Percentiles rank a stretch among this genome's conserved stretches.
Evolutionary conservation across 2,329 filamentous ascomycete species (phyloP).

Genomic region (Nothopassalora personata): DNA sequence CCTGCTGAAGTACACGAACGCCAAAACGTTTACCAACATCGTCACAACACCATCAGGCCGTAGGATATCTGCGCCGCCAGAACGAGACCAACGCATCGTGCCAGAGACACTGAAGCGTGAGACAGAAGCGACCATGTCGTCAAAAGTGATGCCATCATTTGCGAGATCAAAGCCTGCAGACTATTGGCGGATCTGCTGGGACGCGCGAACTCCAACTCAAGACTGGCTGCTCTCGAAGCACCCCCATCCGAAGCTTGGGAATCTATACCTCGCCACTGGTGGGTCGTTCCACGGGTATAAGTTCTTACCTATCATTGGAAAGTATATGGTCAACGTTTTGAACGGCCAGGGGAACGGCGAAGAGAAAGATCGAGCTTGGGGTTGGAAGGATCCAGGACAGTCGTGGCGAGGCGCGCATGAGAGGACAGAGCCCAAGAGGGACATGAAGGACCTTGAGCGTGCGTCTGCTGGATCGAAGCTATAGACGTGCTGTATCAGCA

Average conservation of each 20-base stretch:
- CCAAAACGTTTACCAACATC: conserved; percentile 51
- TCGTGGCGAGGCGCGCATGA: conserved; percentile 15
- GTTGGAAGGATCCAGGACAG: conserved; percentile 12
- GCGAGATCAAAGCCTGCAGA: conserved; percentile 30
- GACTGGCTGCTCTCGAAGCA: conserved; percentile 55
- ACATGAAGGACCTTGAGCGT: conserved; percentile 9
- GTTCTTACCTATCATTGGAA: conserved; percentile 56
- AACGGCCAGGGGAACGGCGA: conserved; percentile 33
- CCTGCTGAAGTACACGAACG: conserved; percentile 58
- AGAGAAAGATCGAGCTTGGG: conserved; percentile 31
- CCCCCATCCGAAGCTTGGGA: conserved; percentile 45
- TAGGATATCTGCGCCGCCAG: conserved; percentile 48
- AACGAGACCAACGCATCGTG: conserved; percentile 11
- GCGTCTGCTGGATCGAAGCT: background rate
- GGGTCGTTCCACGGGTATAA: conserved; percentile 55
- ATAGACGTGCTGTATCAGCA: background rate
- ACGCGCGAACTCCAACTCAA: conserved; percentile 57
- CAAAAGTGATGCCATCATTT: conserved; percentile 33
- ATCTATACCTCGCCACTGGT: conserved; percentile 56
- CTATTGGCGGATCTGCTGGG: conserved; percentile 51
- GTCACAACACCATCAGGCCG: conserved; percentile 44
- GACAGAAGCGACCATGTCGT: conserved; percentile 8
- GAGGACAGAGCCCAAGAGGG: conserved; percentile 16
- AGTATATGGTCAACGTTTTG: conserved; percentile 49
- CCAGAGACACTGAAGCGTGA: conserved; percentile 14